These are phyloP conservation scores for Boletus tylopilopsis DNA, from an alignment of 768 basidiomycete species.

Conservation along the genomic window DNA sequence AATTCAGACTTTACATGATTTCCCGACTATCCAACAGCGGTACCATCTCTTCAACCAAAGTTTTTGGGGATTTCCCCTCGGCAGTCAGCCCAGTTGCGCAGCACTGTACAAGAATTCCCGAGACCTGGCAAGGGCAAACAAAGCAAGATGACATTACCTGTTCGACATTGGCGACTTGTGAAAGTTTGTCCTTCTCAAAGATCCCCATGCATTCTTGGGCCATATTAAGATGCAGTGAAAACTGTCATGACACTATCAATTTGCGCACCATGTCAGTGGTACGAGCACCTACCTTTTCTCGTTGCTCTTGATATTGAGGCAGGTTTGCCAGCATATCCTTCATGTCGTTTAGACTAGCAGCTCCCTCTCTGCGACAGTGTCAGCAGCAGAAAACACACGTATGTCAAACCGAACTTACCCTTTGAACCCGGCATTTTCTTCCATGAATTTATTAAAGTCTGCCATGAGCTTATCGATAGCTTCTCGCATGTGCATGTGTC, in stretches of 20 bases:
- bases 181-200: slow-evolving; percentile 85
- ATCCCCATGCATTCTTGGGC: slow-evolving; percentile 95
- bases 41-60: slow-evolving; percentile 97
- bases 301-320: slow-evolving; percentile 91
- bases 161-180: slow-evolving; percentile 82
- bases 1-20: slow-evolving; percentile 58
- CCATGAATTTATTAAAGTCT: slow-evolving; percentile 92
- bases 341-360: slow-evolving; percentile 92
- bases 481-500: slow-evolving; percentile 99
- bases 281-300: slow-evolving; percentile 69
- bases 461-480: slow-evolving; percentile 96
- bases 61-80: slow-evolving; percentile 93
- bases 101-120: slow-evolving; percentile 47
- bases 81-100: slow-evolving; percentile 90
- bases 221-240: slow-evolving; percentile 95
- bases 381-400: neutral
- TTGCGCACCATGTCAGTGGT: neutral
- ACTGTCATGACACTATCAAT: slow-evolving; percentile 44
- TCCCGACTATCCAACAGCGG: slow-evolving; percentile 86
- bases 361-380: slow-evolving; percentile 54
- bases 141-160: slow-evolving; percentile 49
- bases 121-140: neutral
- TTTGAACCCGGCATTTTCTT: slow-evolving; percentile 92
- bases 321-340: slow-evolving; percentile 97
- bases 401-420: slow-evolving; percentile 49